Conservation (phyloP, 768 basidiomycete species). For the Lactarius deliciosus region DNA sequence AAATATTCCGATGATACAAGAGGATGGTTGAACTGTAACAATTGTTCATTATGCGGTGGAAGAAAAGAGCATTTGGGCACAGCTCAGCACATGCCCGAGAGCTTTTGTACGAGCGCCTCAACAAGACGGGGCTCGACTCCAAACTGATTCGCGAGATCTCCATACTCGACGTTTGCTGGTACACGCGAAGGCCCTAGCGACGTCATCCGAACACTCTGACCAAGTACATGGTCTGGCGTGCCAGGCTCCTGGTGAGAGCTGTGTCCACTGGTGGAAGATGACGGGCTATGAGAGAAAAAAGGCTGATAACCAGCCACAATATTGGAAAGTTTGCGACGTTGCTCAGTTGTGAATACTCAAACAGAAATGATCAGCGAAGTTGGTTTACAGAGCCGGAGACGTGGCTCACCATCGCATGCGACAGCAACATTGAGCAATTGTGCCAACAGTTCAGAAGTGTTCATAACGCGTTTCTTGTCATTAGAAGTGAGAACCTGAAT, state of each 20-base stretch:
- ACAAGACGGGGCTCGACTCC: conserved; percentile 28
- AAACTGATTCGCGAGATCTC: conserved; percentile 27
- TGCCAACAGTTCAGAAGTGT: conserved; percentile 22
- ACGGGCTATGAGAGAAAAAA: conserved; percentile 25
- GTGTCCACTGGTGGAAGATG: conserved; percentile 26
- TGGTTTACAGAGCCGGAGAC: neutral
- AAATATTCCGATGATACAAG: conserved; percentile 26
- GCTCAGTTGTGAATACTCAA: conserved; percentile 28
- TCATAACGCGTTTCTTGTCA: conserved; percentile 20
- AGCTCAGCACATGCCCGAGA: conserved; percentile 27
- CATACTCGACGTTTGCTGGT: conserved; percentile 21
- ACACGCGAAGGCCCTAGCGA: conserved; percentile 51
- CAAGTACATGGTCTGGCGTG: conserved; percentile 30
- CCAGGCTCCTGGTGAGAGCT: conserved; percentile 25
- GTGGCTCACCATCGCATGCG: conserved; percentile 23
- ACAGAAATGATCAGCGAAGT: neutral
- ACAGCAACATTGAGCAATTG: conserved; percentile 25
- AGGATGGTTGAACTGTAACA: conserved; percentile 9
- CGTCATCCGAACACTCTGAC: conserved; percentile 64
- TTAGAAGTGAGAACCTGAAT: conserved; percentile 25
- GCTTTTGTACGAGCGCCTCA: conserved; percentile 28
- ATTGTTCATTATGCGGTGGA: conserved; percentile 18
- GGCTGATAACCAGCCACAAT: conserved; percentile 19
- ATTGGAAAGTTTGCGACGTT: conserved; percentile 21
- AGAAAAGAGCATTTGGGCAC: conserved; percentile 2